A percentile compares a stretch with the other conserved stretches of the same genome.
Conservation (phyloP, 176 grass and related monocot genomes). For the Oryza longistaminata region DNA sequence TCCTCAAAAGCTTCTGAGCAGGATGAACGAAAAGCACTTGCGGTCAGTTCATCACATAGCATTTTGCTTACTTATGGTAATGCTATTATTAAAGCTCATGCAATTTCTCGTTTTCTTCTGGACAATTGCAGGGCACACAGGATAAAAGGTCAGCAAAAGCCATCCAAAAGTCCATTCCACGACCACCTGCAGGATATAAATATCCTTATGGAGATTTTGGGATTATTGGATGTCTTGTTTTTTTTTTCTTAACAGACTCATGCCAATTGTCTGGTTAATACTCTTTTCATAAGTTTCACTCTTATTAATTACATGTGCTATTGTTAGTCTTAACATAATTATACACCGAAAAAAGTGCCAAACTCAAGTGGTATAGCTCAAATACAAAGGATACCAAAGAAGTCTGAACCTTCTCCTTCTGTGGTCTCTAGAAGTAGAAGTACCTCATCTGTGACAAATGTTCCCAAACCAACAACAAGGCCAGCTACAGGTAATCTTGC, state of each 20-base stretch:
- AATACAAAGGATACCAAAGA: slow-evolving; percentile 52
- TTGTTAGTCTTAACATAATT: slow-evolving; percentile 61
- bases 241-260: slow-evolving; percentile 21
- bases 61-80: background rate
- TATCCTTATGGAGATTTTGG: slow-evolving; percentile 65
- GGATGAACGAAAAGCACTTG: slow-evolving; percentile 35
- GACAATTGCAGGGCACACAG: slow-evolving; percentile 43
- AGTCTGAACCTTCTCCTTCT: slow-evolving; percentile 43
- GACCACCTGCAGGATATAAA: slow-evolving; percentile 51
- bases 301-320: slow-evolving; percentile 24
- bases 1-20: slow-evolving; percentile 41
- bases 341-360: slow-evolving; percentile 77
- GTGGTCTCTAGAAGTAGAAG: slow-evolving; percentile 34
- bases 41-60: slow-evolving; percentile 31
- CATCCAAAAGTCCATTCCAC: slow-evolving; percentile 43
- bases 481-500: slow-evolving; percentile 41
- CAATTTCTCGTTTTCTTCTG: slow-evolving; percentile 36
- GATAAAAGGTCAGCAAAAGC: slow-evolving; percentile 38
- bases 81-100: background rate
- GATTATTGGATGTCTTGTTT: background rate
- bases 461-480: slow-evolving; percentile 42
- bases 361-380: slow-evolving; percentile 49
- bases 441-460: slow-evolving; percentile 37
- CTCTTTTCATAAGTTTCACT: background rate
- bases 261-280: background rate